Evolutionary conservation across 345 rosid genomes (phyloP).

Genomic region (Linum lewisii): DNA sequence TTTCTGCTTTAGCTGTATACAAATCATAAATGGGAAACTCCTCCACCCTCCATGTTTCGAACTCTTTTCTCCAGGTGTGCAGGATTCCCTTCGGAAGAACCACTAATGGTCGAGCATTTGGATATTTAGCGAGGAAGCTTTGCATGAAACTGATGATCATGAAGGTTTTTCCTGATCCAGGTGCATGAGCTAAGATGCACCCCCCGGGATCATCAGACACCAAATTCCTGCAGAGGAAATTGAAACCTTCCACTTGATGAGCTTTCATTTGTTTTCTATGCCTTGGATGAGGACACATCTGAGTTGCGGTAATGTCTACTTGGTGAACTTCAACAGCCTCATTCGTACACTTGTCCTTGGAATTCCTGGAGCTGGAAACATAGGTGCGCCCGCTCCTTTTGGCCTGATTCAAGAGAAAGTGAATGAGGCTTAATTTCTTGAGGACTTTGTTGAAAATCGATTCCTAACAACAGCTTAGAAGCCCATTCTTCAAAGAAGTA

Average conservation of each 20-base stretch:
- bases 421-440: too few species aligned
- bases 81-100: slow-evolving; percentile 81
- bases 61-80: slow-evolving; percentile 81
- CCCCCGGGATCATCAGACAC: slow-evolving; percentile 72
- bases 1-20: slow-evolving; percentile 62
- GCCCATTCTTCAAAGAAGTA: too few species aligned
- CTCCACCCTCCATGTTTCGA: slow-evolving; percentile 69
- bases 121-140: slow-evolving; percentile 75
- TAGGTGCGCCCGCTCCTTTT: slow-evolving; percentile 56
- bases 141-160: slow-evolving; percentile 84
- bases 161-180: slow-evolving; percentile 95
- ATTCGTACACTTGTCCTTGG: slow-evolving; percentile 33
- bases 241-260: slow-evolving; percentile 83
- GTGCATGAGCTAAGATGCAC: slow-evolving; percentile 92
- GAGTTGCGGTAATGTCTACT: slow-evolving; percentile 41
- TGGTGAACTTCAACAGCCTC: slow-evolving; percentile 36
- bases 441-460: too few species aligned
- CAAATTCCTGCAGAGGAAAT: slow-evolving; percentile 61
- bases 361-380: slow-evolving; percentile 29
- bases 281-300: slow-evolving; percentile 72
- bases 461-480: too few species aligned
- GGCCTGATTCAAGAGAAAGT: slow-evolving; percentile 21
- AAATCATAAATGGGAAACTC: slow-evolving; percentile 58
- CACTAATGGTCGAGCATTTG: slow-evolving; percentile 66
- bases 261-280: slow-evolving; percentile 77